Evolutionary conservation across 2,329 filamentous ascomycete species (phyloP).

Genomic region (Apiospora pterosperma): DNA sequence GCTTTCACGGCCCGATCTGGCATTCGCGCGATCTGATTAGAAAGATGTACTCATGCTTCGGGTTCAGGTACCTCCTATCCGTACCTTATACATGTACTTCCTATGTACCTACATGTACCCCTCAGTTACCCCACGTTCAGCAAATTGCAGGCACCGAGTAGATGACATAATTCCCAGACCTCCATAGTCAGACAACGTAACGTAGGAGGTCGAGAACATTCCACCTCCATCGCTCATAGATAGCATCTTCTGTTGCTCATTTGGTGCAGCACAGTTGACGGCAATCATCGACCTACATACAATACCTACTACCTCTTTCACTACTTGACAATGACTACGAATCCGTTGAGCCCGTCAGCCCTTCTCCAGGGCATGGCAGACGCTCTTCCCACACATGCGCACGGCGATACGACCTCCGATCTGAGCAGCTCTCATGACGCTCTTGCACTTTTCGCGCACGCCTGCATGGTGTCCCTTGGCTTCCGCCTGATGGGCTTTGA

Average conservation of each 20-base stretch:
- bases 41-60: too few relatives aligned
- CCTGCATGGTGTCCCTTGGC: constrained; percentile 74
- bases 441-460: constrained; percentile 78
- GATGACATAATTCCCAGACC: not conserved
- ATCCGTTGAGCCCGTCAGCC: constrained; percentile 40
- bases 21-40: constrained; percentile 8
- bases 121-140: not conserved
- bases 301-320: not conserved
- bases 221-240: not conserved
- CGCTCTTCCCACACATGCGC: constrained; percentile 52
- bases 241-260: not conserved
- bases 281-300: not conserved
- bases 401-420: constrained; percentile 54
- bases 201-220: not conserved
- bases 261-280: not conserved
- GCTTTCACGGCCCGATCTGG: constrained; percentile 20
- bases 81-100: too few relatives aligned
- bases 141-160: not conserved
- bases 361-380: constrained; percentile 57
- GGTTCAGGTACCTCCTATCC: too few relatives aligned
- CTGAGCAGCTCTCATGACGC: constrained; percentile 75
- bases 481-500: constrained; percentile 82
- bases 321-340: constrained; percentile 17
- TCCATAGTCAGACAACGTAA: not conserved
- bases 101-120: not conserved